Base-by-base conservation (phyloP, 2,329 filamentous ascomycete species). In the Mariannaea sp. region DNA sequence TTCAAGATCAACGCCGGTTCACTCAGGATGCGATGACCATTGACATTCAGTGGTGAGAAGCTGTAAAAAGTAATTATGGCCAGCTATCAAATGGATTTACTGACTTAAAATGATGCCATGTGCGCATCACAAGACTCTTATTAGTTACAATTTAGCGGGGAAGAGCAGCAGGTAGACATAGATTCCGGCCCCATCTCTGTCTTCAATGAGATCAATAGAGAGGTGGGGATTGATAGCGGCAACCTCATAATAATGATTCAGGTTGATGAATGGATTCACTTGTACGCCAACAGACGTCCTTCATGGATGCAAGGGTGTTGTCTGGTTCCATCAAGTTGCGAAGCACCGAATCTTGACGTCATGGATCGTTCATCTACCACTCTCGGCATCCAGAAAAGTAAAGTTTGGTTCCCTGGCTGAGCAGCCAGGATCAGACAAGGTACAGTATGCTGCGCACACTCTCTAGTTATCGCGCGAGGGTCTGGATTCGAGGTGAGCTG, bases 281-380 rank as follows among this genome's bases (percentile, higher is more conserved):
- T 24, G 22, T 24, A 8, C 22, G 8, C 29, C 29, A 32, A 10
- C 9, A n/a, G 9, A 7, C 26, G 12, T 29, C 7, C 12, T 7
- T 7, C 26, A 33, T 8, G 13, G 30, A n/a, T 17, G 16, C 19
- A 20, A 13, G 9, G 19, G 5, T 22, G 17, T 13, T 35, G 24
- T n/a, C 19, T 38, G 43, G 22, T 47, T 26, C 30, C 17, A n/a
- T 13, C 32, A 5, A 27, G 35, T 19, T n/a, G 16, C 40, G 45
- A 20, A 8, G 22, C n/a, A 13, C n/a, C 38, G 16, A 9, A 7
- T 7, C 20, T 32, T 65, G 64, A 66, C 63, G 64, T 66, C 63
- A 66, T 62, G 51, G 53, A 66, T 56, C 55, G 57, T 29, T 63
- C 63, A 61, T 41, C 41, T 47, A 22, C 47, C 45, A 56, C 29